Evolutionary conservation across 192 early-diverging fungal genomes (phyloP).

Genomic region (Mortierella alpina): DNA sequence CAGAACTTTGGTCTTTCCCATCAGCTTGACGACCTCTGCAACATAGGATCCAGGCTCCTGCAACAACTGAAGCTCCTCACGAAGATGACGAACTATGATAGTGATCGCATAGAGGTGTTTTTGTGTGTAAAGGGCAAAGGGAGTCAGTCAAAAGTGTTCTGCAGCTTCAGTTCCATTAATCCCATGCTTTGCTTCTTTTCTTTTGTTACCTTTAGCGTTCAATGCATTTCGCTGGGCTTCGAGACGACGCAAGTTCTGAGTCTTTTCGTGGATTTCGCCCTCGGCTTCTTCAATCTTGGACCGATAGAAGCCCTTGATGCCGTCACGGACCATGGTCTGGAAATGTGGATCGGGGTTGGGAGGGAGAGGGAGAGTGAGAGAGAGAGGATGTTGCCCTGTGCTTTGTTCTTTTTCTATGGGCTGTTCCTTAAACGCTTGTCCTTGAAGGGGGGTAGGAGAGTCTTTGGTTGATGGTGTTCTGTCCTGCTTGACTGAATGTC

Average conservation of each 20-base stretch:
- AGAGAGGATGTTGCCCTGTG: too few relatives aligned
- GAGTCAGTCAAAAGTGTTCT: neutral
- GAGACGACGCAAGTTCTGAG: constrained; percentile 95
- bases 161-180: too few relatives aligned
- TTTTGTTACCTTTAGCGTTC: constrained; percentile 86
- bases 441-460: too few relatives aligned
- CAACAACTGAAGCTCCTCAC: constrained; percentile 95
- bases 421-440: too few relatives aligned
- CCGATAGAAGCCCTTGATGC: constrained; percentile 79
- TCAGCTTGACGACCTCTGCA: constrained; percentile 97
- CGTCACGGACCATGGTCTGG: constrained; percentile 61
- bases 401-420: too few relatives aligned
- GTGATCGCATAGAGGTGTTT: neutral
- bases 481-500: too few relatives aligned
- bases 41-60: constrained; percentile 97
- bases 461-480: too few relatives aligned
- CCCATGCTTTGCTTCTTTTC: neutral
- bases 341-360: too few relatives aligned
- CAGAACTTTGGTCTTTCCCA: constrained; percentile 96
- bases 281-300: constrained; percentile 90
- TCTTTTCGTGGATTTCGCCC: constrained; percentile 86
- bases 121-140: neutral
- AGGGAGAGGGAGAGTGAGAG: too few relatives aligned
- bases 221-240: constrained; percentile 98
- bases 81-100: constrained; percentile 86